phyloP scores from a whole-genome alignment of 2,329 filamentous ascomycete species.

The Diaporthe ilicicola region DNA sequence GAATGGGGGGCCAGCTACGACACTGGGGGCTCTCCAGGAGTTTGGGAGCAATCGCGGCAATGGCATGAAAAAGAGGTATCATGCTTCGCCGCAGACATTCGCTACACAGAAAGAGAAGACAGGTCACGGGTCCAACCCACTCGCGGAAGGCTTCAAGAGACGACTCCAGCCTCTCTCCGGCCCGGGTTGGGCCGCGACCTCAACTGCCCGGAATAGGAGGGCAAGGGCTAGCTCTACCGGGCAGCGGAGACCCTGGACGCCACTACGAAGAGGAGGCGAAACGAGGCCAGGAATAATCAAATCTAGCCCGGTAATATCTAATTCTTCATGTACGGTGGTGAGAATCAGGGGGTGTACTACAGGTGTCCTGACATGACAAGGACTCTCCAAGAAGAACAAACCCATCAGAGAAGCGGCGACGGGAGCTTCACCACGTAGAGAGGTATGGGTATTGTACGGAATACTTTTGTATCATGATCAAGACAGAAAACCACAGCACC shows the following conservation, averaged over 20 bases:
- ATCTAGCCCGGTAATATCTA: conserved; percentile 52
- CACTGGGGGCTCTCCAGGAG: conserved; percentile 49
- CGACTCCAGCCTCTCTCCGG: conserved; percentile 28
- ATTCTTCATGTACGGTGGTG: conserved; percentile 47
- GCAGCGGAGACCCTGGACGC: conserved; percentile 26
- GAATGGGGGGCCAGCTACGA: conserved; percentile 47
- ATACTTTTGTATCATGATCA: conserved; percentile 28
- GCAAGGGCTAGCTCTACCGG: conserved; percentile 45
- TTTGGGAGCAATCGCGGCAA: conserved; percentile 53
- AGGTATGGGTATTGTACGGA: conserved; percentile 28
- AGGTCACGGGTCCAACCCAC: conserved; percentile 30
- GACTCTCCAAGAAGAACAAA: conserved; percentile 8
- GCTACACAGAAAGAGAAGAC: conserved; percentile 47
- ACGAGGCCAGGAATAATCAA: conserved; percentile 30
- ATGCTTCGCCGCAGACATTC: conserved; percentile 54
- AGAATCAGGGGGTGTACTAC: conserved; percentile 21
- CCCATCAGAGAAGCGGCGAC: neutral
- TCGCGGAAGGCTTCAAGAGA: conserved; percentile 37
- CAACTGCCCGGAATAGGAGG: conserved; percentile 40
- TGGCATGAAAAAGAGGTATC: conserved; percentile 46
- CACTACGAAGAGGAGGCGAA: conserved; percentile 16
- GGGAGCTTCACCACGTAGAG: conserved; percentile 24
- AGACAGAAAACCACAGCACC: conserved; percentile 20
- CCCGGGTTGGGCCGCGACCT: conserved; percentile 32
- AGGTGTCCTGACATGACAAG: conserved; percentile 13